Conservation (phyloP, 495 filamentous ascomycete species). For the Talaromyces wortmannii region DNA sequence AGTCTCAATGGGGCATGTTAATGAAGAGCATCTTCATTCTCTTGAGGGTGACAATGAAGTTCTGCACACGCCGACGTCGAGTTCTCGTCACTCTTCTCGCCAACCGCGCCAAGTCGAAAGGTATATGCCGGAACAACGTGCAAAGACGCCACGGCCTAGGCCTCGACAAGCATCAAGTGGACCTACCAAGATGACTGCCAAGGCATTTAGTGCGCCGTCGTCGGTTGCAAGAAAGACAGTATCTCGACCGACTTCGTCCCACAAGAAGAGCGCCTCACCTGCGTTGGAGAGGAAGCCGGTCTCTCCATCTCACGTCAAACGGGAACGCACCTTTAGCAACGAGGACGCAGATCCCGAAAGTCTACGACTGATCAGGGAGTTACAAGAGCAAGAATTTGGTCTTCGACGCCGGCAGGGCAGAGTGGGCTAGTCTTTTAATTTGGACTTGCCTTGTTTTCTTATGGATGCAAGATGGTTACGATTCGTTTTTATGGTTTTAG, state of each 20-base stretch:
- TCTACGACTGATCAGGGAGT: constrained; percentile 46
- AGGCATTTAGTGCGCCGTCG: constrained; percentile 24
- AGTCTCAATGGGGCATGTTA: constrained; percentile 24
- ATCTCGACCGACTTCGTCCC: constrained; percentile 37
- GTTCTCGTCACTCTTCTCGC: constrained; percentile 42
- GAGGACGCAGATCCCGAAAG: constrained; percentile 41
- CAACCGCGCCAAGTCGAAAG: constrained; percentile 40
- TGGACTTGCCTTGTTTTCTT: background rate
- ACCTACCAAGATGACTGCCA: background rate
- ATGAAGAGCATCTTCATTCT: constrained; percentile 11
- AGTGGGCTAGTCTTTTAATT: constrained; percentile 4
- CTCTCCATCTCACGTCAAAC: constrained; percentile 17
- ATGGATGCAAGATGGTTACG: no score
- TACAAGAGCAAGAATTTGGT: constrained; percentile 54
- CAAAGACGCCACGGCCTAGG: constrained; percentile 6
- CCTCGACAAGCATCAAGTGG: background rate
- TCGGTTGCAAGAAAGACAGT: constrained; percentile 27
- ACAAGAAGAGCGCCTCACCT: constrained; percentile 37
- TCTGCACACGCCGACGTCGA: constrained; percentile 38
- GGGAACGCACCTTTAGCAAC: constrained; percentile 9
- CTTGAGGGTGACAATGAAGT: constrained; percentile 29
- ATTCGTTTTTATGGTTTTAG: background rate
- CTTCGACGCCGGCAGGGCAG: constrained; percentile 40
- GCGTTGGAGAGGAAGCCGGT: constrained; percentile 26
- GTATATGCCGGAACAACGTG: constrained; percentile 31